Conservation (phyloP, 2,329 filamentous ascomycete genomes). For the Grosmannia penicillata region DNA sequence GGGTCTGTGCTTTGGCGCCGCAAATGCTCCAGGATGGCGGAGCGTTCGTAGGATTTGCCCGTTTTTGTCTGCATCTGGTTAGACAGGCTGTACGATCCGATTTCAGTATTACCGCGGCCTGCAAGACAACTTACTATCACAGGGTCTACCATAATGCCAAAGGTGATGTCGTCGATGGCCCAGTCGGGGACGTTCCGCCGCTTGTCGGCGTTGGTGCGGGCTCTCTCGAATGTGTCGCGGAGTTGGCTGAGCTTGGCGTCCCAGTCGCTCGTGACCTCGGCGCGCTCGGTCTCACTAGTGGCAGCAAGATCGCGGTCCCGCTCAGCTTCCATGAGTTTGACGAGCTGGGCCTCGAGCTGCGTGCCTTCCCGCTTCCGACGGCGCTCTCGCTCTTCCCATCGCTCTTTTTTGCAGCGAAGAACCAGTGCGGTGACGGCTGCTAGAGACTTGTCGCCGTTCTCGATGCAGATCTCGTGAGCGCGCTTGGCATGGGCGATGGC, state of each 20-base stretch:
- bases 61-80: slow-evolving; percentile 47
- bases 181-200: slow-evolving; percentile 56
- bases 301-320: slow-evolving; percentile 25
- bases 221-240: slow-evolving; percentile 34
- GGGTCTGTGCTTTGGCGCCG: slow-evolving; percentile 64
- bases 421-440: slow-evolving; percentile 59
- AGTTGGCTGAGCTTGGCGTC: slow-evolving; percentile 29
- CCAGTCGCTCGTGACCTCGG: slow-evolving; percentile 32
- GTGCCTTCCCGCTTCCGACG: slow-evolving; percentile 38
- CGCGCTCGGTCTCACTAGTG: slow-evolving; percentile 29
- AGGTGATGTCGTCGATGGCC: slow-evolving; percentile 62
- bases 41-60: slow-evolving; percentile 80
- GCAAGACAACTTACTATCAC: slow-evolving; percentile 30
- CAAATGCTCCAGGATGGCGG: slow-evolving; percentile 75
- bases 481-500: slow-evolving; percentile 54
- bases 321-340: slow-evolving; percentile 33
- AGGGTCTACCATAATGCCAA: slow-evolving; percentile 60
- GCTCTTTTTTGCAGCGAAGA: slow-evolving; percentile 66
- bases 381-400: slow-evolving; percentile 66
- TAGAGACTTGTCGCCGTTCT: slow-evolving; percentile 49
- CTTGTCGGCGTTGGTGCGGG: slow-evolving; percentile 27
- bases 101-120: no score
- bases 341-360: slow-evolving; percentile 45
- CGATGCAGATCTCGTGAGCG: slow-evolving; percentile 58
- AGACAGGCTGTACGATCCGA: no score